Conservation (phyloP, 345 rosid genomes). For the Linum trigynum region DNA sequence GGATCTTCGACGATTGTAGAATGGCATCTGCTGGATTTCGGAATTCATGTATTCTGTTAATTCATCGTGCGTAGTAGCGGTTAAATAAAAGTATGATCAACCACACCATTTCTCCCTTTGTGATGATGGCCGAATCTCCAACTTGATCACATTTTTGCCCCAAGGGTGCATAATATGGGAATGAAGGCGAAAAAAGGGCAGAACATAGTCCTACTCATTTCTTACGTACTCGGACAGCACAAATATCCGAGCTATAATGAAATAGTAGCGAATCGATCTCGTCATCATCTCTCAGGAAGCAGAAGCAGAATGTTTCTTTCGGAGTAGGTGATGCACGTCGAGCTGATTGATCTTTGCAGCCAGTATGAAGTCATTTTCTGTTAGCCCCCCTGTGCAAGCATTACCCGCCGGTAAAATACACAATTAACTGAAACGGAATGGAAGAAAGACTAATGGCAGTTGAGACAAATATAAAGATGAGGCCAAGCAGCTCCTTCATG, state of each 20-base stretch:
- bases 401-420: not conserved
- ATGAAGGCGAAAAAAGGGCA: too few species aligned
- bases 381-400: constrained; percentile 50
- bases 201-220: too few species aligned
- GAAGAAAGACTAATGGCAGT: not conserved
- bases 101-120: too few species aligned
- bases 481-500: not conserved
- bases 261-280: not conserved
- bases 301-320: constrained; percentile 30
- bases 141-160: too few species aligned
- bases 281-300: not conserved
- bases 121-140: too few species aligned
- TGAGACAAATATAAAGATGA: not conserved
- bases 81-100: too few species aligned
- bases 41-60: too few species aligned
- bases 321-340: constrained; percentile 49
- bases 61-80: too few species aligned
- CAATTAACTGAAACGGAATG: not conserved
- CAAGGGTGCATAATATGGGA: too few species aligned
- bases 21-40: too few species aligned
- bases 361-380: constrained; percentile 89
- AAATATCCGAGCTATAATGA: not conserved
- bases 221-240: not conserved
- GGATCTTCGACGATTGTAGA: too few species aligned
- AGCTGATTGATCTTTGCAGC: constrained; percentile 74